phyloP scores from a whole-genome alignment of 345 rosid species.

The Limnanthes douglasii region DNA sequence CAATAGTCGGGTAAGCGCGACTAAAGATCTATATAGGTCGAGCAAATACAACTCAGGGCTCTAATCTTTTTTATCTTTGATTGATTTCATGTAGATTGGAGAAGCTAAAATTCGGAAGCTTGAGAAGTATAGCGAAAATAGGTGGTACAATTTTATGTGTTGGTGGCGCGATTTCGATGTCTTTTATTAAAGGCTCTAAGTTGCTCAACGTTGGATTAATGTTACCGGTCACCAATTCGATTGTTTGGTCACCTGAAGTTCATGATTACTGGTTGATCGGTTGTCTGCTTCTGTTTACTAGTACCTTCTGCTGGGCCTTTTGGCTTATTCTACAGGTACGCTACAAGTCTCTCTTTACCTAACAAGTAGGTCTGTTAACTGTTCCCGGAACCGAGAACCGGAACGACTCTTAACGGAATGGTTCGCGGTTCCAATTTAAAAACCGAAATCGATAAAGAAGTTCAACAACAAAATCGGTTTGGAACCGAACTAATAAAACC shows the following conservation, averaged over 20 bases:
- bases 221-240: slow-evolving; percentile 6
- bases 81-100: slow-evolving; percentile 30
- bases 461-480: background rate
- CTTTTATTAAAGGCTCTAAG: slow-evolving; percentile 57
- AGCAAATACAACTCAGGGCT: no score
- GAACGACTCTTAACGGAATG: no score
- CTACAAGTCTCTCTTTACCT: no score
- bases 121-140: slow-evolving; percentile 48
- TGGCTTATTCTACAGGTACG: slow-evolving; percentile 69
- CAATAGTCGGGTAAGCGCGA: slow-evolving; percentile 12
- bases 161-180: slow-evolving; percentile 50
- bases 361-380: no score
- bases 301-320: slow-evolving; percentile 51
- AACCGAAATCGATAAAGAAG: background rate
- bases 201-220: slow-evolving; percentile 27
- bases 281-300: slow-evolving; percentile 37
- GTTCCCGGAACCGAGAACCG: no score
- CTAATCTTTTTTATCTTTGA: background rate
- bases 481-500: no score
- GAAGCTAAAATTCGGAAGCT: slow-evolving; percentile 29
- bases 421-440: no score
- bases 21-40: background rate
- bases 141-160: slow-evolving; percentile 46
- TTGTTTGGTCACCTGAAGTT: slow-evolving; percentile 8
- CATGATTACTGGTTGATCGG: slow-evolving; percentile 46